Conservation (phyloP, 108 stramenopile genomes). For the Cylindrotheca closterium region DNA sequence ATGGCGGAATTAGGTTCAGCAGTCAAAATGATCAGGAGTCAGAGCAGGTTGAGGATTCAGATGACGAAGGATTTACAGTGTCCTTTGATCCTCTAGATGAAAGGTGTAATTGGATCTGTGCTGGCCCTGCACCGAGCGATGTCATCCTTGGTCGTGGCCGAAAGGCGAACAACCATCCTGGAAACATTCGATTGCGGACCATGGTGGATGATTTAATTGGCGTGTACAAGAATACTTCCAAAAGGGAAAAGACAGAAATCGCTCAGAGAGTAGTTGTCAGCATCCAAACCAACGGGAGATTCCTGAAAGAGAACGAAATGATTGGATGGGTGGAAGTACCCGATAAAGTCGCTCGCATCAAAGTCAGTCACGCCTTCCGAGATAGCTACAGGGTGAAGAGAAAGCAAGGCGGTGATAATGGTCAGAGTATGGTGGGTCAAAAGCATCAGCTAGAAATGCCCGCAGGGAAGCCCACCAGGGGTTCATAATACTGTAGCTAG, state of each 20-base stretch:
- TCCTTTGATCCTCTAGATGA: no score
- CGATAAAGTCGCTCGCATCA: constrained; percentile 4
- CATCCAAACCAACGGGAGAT: constrained; percentile 1
- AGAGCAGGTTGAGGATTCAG: no score
- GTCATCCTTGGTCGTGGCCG: constrained; percentile 6
- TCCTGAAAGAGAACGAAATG: constrained; percentile 7
- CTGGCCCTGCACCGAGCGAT: background rate
- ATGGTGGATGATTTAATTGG: constrained; percentile 1
- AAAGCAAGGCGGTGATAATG: no score
- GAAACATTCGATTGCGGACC: constrained; percentile 6
- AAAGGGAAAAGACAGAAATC: constrained; percentile 13
- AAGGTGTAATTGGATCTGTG: no score
- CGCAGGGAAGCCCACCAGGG: no score
- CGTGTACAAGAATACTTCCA: constrained; percentile 5
- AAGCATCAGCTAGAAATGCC: no score
- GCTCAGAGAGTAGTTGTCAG: constrained; percentile 1
- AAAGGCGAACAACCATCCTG: constrained; percentile 5
- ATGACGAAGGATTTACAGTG: no score
- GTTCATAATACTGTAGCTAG: no score
- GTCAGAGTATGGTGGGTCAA: no score
- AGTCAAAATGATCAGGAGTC: no score
- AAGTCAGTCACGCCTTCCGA: constrained; percentile 12
- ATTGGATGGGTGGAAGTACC: constrained; percentile 8
- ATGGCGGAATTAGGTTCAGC: no score
- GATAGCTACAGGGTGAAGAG: no score